Conservation (phyloP, 2,329 filamentous ascomycete genomes). For the Sporothrix phasma region DNA sequence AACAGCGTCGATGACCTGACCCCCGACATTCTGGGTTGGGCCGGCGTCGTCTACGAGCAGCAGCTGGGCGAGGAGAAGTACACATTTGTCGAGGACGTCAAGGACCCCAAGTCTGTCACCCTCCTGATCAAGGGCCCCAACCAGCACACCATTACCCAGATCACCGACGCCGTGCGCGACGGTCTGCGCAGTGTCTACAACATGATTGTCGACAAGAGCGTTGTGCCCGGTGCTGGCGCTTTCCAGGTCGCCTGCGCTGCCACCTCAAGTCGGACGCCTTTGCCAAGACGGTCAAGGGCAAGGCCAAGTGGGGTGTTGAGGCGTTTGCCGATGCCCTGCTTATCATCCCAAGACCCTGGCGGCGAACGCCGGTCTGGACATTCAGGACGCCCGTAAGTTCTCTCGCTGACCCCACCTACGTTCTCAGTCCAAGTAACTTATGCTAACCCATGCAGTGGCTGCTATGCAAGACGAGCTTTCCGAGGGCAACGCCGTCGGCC, state of each 20-base stretch:
- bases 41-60: conserved; percentile 93
- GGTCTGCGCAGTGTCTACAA: conserved; percentile 96
- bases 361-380: conserved; percentile 90
- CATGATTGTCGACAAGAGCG: conserved; percentile 96
- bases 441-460: conserved; percentile 50
- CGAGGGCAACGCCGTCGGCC: conserved; percentile 75
- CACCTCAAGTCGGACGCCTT: conserved; percentile 83
- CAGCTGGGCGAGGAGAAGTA: conserved; percentile 97
- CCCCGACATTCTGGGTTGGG: conserved; percentile 86
- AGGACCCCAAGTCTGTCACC: conserved; percentile 96
- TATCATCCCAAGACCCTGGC: conserved; percentile 96
- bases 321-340: conserved; percentile 93
- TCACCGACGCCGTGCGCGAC: conserved; percentile 92
- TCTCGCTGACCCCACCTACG: too few relatives aligned
- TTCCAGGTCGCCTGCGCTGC: conserved; percentile 91
- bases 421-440: too few relatives aligned
- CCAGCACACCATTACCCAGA: conserved; percentile 89
- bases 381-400: conserved; percentile 85
- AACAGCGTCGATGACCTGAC: conserved; percentile 93
- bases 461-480: conserved; percentile 74
- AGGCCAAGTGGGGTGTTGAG: conserved; percentile 90
- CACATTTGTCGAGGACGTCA: conserved; percentile 97
- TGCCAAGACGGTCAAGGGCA: conserved; percentile 86
- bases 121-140: conserved; percentile 97
- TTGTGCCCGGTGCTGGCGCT: conserved; percentile 86